These are phyloP conservation scores for Tricholoma sp. DNA, from an alignment of 768 basidiomycete genomes.

Conservation along the genomic window DNA sequence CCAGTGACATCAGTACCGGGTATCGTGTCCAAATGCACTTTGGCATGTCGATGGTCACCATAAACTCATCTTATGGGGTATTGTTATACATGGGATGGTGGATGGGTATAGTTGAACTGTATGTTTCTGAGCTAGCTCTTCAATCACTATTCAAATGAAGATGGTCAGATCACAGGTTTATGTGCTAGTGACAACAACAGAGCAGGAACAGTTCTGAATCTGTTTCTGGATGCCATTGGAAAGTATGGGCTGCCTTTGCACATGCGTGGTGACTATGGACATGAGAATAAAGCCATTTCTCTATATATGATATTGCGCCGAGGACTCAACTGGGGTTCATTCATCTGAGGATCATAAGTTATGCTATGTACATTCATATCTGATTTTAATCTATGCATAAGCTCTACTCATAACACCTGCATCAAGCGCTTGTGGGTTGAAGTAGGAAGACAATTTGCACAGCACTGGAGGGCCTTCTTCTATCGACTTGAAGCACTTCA, in stretches of 20 bases:
- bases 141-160: no score
- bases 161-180: constrained; percentile 15
- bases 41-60: constrained; percentile 34
- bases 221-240: no score
- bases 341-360: not conserved
- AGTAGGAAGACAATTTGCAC: constrained; percentile 17
- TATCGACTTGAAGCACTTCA: constrained; percentile 27
- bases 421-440: constrained; percentile 41
- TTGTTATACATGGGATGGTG: constrained; percentile 23
- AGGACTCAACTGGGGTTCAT: constrained; percentile 12
- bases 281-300: no score
- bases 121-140: not conserved
- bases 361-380: no score
- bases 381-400: no score
- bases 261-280: no score
- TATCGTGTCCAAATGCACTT: constrained; percentile 19
- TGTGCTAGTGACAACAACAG: not conserved
- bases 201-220: no score
- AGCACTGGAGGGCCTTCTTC: constrained; percentile 40
- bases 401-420: constrained; percentile 27
- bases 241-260: no score
- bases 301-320: no score
- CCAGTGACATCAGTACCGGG: no score
- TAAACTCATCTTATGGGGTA: constrained; percentile 24
- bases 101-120: constrained; percentile 21